Percentiles rank a stretch among this genome's conserved stretches.
Conservation (phyloP, 495 filamentous ascomycete species). For the Xylaria curta region DNA sequence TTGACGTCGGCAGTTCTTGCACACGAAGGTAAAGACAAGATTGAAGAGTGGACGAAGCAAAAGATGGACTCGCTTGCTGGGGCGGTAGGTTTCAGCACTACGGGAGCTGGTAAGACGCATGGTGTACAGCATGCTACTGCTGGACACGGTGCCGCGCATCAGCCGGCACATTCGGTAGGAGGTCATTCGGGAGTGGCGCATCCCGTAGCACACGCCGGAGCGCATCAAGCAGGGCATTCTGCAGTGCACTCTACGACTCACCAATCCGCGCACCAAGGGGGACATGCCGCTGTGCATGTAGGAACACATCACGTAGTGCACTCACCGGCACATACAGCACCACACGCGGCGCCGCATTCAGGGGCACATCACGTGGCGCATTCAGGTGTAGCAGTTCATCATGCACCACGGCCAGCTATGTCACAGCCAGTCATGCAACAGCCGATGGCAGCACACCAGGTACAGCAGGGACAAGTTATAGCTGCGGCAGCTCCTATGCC, state of each 20-base stretch:
- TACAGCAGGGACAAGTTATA: background rate
- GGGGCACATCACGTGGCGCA: background rate
- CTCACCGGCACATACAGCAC: background rate
- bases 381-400: constrained; percentile 8
- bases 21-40: constrained; percentile 25
- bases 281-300: background rate
- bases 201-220: background rate
- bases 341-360: constrained; percentile 2
- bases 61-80: constrained; percentile 22
- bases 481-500: background rate
- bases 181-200: background rate
- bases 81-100: constrained; percentile 1
- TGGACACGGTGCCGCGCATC: background rate
- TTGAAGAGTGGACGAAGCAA: constrained; percentile 22
- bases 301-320: constrained; percentile 5
- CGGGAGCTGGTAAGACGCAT: constrained; percentile 8
- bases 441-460: background rate
- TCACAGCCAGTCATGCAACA: background rate
- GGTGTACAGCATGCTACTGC: background rate
- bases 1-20: constrained; percentile 7
- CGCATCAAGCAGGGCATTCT: constrained; percentile 6
- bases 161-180: background rate
- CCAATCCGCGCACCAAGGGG: background rate
- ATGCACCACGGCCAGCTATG: background rate
- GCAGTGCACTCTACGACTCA: background rate